Evolutionary conservation across 2,329 filamentous ascomycete genomes (phyloP).

Genomic region (Alternaria postmessia): DNA sequence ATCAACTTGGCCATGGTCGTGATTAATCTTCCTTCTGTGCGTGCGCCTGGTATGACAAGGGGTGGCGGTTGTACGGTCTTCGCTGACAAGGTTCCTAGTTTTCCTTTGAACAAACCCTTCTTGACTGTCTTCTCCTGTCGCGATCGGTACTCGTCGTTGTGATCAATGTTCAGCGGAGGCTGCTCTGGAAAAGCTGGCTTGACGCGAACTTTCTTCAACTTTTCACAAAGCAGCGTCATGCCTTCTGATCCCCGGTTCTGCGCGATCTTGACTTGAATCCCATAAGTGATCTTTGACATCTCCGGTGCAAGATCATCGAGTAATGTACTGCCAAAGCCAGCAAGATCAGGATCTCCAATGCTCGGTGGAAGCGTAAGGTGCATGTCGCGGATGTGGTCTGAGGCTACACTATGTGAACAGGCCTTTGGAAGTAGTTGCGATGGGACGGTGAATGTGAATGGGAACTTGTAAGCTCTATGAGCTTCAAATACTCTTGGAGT

Average conservation of each 20-base stretch:
- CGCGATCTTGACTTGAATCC: conserved; percentile 59
- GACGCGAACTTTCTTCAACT: conserved; percentile 65
- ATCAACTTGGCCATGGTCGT: conserved; percentile 65
- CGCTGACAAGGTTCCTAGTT: conserved; percentile 65
- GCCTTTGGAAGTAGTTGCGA: conserved; percentile 66
- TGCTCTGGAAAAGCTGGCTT: conserved; percentile 67
- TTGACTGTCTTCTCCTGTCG: conserved; percentile 67
- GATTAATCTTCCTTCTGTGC: conserved; percentile 52
- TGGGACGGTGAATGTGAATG: conserved; percentile 71
- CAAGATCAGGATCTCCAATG: conserved; percentile 65
- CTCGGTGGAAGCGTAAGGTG: conserved; percentile 69
- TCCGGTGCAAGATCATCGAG: conserved; percentile 70
- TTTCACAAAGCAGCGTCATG: conserved; percentile 58
- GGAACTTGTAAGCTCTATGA: conserved; percentile 65
- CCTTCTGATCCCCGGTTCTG: conserved; percentile 52
- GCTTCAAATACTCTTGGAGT: conserved; percentile 62
- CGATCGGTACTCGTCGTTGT: conserved; percentile 60
- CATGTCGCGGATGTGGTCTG: conserved; percentile 61
- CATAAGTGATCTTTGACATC: conserved; percentile 68
- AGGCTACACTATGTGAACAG: conserved; percentile 63
- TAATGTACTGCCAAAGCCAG: conserved; percentile 58
- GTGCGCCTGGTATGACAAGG: conserved; percentile 58
- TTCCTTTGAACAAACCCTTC: conserved; percentile 67
- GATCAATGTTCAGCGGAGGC: conserved; percentile 64
- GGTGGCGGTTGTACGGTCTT: conserved; percentile 66